Percentiles rank a stretch among this genome's conserved stretches.
Evolutionary conservation across 805 yeast genomes (phyloP).

Genomic region (Scheffersomyces coipomensis): DNA sequence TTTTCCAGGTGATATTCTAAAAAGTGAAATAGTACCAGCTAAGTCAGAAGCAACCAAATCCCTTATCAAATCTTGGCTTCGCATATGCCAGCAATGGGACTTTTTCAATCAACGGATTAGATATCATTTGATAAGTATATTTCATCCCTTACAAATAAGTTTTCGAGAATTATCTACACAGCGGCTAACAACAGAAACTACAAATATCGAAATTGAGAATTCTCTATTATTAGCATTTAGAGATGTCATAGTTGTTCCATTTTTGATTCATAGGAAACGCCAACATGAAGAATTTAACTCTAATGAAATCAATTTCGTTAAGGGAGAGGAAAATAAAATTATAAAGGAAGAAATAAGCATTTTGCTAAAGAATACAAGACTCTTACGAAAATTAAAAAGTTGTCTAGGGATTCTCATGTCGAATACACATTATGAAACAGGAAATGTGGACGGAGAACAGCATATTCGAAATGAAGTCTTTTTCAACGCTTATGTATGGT

Average conservation of each 20-base stretch:
- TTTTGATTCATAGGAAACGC: slow-evolving; percentile 15
- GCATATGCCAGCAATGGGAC: slow-evolving; percentile 20
- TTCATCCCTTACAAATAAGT: slow-evolving; percentile 23
- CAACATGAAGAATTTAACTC: background rate
- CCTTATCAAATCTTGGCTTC: slow-evolving; percentile 18
- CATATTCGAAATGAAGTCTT: slow-evolving; percentile 15
- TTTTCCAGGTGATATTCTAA: background rate
- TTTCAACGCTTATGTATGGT: slow-evolving; percentile 19
- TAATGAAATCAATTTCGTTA: background rate
- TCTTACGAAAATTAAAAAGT: slow-evolving; percentile 8
- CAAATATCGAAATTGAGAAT: slow-evolving; percentile 23
- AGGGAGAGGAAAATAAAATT: slow-evolving; percentile 1
- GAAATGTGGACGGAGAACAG: slow-evolving; percentile 19
- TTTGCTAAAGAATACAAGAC: slow-evolving; percentile 4
- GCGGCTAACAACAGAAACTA: slow-evolving; percentile 1
- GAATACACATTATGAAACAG: slow-evolving; percentile 7
- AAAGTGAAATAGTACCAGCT: background rate
- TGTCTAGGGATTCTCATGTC: slow-evolving; percentile 12
- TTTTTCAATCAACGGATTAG: slow-evolving; percentile 27
- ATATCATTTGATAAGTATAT: slow-evolving; percentile 19
- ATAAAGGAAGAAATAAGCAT: background rate
- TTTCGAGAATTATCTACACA: slow-evolving; percentile 12
- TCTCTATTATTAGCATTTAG: slow-evolving; percentile 25
- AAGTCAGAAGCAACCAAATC: background rate
- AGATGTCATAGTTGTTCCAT: slow-evolving; percentile 24